Evolutionary conservation across 148 eudicot species (phyloP).

Genomic region (Fagopyrum esculentum): DNA sequence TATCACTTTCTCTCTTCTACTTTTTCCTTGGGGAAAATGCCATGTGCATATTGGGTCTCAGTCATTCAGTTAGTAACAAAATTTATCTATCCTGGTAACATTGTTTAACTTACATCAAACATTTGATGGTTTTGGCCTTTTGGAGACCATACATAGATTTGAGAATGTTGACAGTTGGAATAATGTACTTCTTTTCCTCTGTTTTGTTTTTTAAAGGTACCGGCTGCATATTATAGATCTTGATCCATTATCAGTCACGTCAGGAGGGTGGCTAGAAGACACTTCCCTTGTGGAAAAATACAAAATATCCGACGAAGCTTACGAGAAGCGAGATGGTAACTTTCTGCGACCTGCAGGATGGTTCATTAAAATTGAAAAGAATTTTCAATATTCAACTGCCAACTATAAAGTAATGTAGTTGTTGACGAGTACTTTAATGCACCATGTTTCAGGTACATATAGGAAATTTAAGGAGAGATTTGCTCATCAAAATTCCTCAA

Average conservation of each 20-base stretch:
- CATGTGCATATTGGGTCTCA: neutral
- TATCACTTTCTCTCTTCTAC: neutral
- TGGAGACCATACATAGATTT: neutral
- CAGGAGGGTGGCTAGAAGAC: slow-evolving; percentile 97
- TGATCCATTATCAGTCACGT: slow-evolving; percentile 85
- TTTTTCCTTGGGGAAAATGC: neutral
- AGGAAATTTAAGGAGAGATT: slow-evolving; percentile 83
- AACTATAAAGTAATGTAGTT: neutral
- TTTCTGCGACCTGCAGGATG: neutral
- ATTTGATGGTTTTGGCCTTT: neutral
- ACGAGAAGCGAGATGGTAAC: slow-evolving; percentile 65
- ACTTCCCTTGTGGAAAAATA: slow-evolving; percentile 88
- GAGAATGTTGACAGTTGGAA: neutral
- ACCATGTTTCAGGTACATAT: slow-evolving; percentile 53
- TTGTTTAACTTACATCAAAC: neutral
- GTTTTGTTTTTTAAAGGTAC: slow-evolving; percentile 30
- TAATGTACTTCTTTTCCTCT: neutral
- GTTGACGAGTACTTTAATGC: neutral
- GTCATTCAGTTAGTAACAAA: neutral
- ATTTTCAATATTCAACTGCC: neutral
- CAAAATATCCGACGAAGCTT: slow-evolving; percentile 83
- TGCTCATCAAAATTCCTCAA: slow-evolving; percentile 47
- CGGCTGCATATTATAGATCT: slow-evolving; percentile 83
- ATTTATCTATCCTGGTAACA: neutral
- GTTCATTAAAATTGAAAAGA: neutral